Base-by-base conservation (phyloP, 2,329 filamentous ascomycete genomes). In the Tolypocladium cylindrosporum region DNA sequence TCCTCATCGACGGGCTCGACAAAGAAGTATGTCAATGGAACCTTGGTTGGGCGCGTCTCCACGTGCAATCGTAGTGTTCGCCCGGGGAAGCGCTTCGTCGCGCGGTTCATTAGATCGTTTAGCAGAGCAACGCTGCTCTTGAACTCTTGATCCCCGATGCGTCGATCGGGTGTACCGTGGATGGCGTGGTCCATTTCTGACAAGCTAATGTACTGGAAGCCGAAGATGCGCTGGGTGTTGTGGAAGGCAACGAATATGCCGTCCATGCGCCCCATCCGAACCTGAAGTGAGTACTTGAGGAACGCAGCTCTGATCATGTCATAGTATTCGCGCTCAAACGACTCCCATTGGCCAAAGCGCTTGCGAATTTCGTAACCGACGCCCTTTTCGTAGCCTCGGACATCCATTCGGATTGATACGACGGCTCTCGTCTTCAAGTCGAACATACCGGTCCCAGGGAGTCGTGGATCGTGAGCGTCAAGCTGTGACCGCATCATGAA, bases 181-280 rank as follows among this genome's bases (percentile, higher is more conserved):
- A 99, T 73, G 0, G 90, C 83, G n/a, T 79, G 69, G 69, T 99
- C 94, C 88, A 99, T 91, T 68, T 99, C 94, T 4, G 83, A 70
- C 16, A 97, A 74, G 59, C 86, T 86, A 60, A 99, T 82, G 69
- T 99, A 99, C 72, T 99, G 94, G 72, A 99, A 99, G 7, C 94
- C 94, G 69, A 99, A 99, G 55, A 99, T 96, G 57, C 92, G 88
- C 72, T 92, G 82, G 2, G 91, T 90, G 70, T 99, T 99, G 77
- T 99, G 94, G 70, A 86, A 99, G 2, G 94, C 94, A 27, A 97
- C 89, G 68, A 97, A 99, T 55, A 97, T 97, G 57, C 94, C 94
- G 69, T 99, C 93, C 95, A 99, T 99, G 55, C 92, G 86, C 21
- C 95, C 94, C 84, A 99, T 95, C 51, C 94, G 89, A 36, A 93